Evolutionary conservation across 768 basidiomycete species (phyloP).

Genomic region (Amanita phalloides): DNA sequence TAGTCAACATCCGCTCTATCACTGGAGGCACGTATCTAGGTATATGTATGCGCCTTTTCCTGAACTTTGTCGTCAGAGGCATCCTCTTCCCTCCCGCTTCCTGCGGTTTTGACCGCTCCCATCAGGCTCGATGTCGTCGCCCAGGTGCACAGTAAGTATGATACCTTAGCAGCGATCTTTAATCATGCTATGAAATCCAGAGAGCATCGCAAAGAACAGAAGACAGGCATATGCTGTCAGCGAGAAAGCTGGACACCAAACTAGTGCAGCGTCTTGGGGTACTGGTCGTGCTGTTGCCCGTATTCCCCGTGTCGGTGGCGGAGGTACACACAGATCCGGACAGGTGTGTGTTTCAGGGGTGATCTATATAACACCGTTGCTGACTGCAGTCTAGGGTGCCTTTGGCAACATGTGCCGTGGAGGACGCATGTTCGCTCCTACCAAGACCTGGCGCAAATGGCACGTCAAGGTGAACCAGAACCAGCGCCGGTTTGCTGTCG

Average conservation of each 20-base stretch:
- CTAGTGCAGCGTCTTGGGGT: slow-evolving; percentile 98
- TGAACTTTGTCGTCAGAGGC: slow-evolving; percentile 42
- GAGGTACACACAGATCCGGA: slow-evolving; percentile 96
- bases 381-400: slow-evolving; percentile 54
- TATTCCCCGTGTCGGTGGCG: slow-evolving; percentile 99
- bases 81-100: slow-evolving; percentile 82
- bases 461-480: slow-evolving; percentile 99
- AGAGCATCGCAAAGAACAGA: slow-evolving; percentile 97
- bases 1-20: slow-evolving; percentile 72
- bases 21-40: slow-evolving; percentile 50
- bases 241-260: slow-evolving; percentile 98
- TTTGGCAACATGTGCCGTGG: slow-evolving; percentile 99
- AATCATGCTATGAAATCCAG: slow-evolving; percentile 27
- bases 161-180: not conserved
- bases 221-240: slow-evolving; percentile 95
- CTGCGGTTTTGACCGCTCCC: slow-evolving; percentile 94
- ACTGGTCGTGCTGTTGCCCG: slow-evolving; percentile 99
- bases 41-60: not conserved
- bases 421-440: slow-evolving; percentile 99
- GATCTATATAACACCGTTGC: not conserved
- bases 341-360: slow-evolving; percentile 44
- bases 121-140: slow-evolving; percentile 98
- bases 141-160: slow-evolving; percentile 92
- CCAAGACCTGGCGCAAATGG: slow-evolving; percentile 99
- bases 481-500: slow-evolving; percentile 95